These are phyloP conservation scores for Leptographium galeiforme DNA, from an alignment of 2,329 filamentous ascomycete genomes.

Conservation along the genomic window DNA sequence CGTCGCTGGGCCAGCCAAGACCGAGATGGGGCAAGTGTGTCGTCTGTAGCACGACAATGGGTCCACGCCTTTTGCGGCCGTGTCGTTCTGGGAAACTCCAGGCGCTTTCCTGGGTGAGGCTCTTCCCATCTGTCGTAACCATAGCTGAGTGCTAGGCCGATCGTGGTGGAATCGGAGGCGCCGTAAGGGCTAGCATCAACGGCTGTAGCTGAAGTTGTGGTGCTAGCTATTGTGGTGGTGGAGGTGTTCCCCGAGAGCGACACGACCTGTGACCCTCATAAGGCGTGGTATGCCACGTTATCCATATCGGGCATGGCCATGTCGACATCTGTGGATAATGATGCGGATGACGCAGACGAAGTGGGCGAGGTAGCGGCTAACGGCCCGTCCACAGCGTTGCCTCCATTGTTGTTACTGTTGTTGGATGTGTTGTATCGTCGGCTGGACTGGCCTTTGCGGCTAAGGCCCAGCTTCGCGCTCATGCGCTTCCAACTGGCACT, in stretches of 20 bases:
- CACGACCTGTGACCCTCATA: slow-evolving; percentile 48
- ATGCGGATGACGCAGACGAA: background rate
- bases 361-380: slow-evolving; percentile 1
- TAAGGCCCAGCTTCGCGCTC: slow-evolving; percentile 40
- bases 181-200: background rate
- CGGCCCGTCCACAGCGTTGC: background rate
- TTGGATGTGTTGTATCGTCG: slow-evolving; percentile 28
- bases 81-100: slow-evolving; percentile 20
- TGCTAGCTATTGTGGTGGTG: slow-evolving; percentile 8
- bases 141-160: background rate
- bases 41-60: slow-evolving; percentile 4
- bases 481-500: slow-evolving; percentile 53
- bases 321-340: slow-evolving; percentile 17
- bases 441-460: slow-evolving; percentile 33
- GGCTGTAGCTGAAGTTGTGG: slow-evolving; percentile 7
- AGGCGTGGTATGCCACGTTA: slow-evolving; percentile 20
- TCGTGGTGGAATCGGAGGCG: background rate
- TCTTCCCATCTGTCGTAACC: slow-evolving; percentile 24
- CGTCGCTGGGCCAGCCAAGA: background rate
- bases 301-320: slow-evolving; percentile 20
- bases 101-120: slow-evolving; percentile 30
- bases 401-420: slow-evolving; percentile 24
- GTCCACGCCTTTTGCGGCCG: slow-evolving; percentile 33
- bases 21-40: background rate
- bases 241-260: slow-evolving; percentile 24